phyloP scores from a whole-genome alignment of 2,329 filamentous ascomycete genomes.

The Chaetomiaceae sp. region DNA sequence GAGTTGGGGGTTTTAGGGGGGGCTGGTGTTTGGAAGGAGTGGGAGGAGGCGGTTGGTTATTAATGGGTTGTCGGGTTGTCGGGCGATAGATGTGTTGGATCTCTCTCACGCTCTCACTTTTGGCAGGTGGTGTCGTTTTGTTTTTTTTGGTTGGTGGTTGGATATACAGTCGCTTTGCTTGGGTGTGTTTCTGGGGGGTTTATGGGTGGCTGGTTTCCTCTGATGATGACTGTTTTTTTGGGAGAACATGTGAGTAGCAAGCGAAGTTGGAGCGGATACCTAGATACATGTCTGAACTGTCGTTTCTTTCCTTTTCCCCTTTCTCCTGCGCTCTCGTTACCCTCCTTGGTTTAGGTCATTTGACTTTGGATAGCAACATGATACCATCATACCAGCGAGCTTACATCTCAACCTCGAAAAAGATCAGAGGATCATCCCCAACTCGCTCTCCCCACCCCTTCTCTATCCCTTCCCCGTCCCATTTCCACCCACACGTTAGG shows the following conservation, averaged over 20 bases:
- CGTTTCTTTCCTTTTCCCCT: no score
- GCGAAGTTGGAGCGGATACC: no score
- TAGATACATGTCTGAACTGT: no score
- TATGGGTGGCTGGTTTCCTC: neutral
- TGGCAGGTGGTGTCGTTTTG: no score
- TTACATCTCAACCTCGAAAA: no score
- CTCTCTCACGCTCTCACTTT: no score
- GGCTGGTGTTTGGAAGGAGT: neutral
- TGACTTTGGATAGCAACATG: neutral
- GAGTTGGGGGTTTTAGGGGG: neutral
- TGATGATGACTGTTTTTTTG: neutral
- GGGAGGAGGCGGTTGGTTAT: neutral
- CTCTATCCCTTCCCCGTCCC: neutral
- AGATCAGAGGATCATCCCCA: no score
- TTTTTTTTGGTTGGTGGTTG: no score
- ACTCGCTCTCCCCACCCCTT: neutral
- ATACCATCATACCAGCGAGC: no score
- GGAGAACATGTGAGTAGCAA: no score
- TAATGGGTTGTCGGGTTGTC: neutral
- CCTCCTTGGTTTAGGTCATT: no score
- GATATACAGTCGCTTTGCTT: slow-evolving; percentile 2
- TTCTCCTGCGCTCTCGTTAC: no score
- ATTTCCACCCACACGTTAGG: neutral
- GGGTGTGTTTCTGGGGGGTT: neutral
- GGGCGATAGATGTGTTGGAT: neutral